These are phyloP conservation scores for Galium porrigens DNA, from an alignment of 305 asterid genomes.

Conservation along the genomic window DNA sequence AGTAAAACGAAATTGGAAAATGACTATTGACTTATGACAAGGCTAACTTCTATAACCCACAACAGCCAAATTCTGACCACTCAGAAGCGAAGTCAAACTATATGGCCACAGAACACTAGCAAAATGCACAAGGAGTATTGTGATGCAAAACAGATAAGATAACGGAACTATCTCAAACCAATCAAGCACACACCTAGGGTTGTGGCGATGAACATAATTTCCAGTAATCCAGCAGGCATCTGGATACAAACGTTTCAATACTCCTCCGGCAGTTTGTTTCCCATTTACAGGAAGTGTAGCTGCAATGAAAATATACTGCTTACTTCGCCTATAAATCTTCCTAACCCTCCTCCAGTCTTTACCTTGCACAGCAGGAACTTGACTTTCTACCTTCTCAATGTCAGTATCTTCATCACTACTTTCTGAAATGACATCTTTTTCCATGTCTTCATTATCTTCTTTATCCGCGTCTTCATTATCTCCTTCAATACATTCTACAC, in stretches of 20 bases:
- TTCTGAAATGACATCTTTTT: conserved; percentile 19
- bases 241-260: conserved; percentile 68
- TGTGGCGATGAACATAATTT: conserved; percentile 76
- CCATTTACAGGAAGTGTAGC: conserved; percentile 94
- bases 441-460: conserved; percentile 29
- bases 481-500: conserved; percentile 25
- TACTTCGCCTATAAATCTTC: conserved; percentile 58
- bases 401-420: conserved; percentile 25
- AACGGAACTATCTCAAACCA: background rate
- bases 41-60: background rate
- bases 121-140: background rate
- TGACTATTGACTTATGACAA: background rate
- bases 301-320: conserved; percentile 89
- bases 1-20: background rate
- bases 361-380: conserved; percentile 26
- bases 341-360: conserved; percentile 82
- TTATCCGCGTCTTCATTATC: conserved; percentile 24
- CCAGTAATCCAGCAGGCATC: conserved; percentile 82
- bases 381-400: conserved; percentile 22
- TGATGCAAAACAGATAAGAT: too few species aligned
- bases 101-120: background rate
- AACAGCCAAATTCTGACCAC: background rate
- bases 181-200: conserved; percentile 64
- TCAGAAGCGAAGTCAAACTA: background rate
- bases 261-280: conserved; percentile 81